phyloP scores from a whole-genome alignment of 345 rosid species.

The Corymbia maculata region DNA sequence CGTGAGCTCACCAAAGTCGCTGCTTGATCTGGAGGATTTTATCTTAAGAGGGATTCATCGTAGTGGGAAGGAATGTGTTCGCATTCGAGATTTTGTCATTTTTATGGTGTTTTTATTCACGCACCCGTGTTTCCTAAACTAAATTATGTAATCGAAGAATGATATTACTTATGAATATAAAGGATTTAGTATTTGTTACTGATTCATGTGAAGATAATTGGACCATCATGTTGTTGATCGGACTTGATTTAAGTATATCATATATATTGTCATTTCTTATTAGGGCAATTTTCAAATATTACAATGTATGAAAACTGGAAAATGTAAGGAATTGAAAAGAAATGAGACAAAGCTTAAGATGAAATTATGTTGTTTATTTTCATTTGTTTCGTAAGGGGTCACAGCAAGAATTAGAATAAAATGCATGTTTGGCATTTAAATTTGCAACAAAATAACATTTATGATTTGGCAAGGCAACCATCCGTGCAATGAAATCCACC shows the following conservation, averaged over 20 bases:
- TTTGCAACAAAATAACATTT: no score
- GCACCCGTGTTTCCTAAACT: background rate
- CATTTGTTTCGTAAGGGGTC: background rate
- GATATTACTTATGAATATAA: background rate
- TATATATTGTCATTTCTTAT: background rate
- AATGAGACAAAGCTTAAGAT: background rate
- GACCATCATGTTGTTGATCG: background rate
- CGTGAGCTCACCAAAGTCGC: slow-evolving; percentile 10
- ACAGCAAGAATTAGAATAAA: background rate
- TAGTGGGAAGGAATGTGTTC: background rate
- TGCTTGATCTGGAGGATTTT: background rate
- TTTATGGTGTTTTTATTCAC: background rate
- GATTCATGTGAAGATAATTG: background rate
- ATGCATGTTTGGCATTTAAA: background rate
- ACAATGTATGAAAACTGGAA: background rate
- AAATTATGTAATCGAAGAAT: background rate
- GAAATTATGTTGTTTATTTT: background rate
- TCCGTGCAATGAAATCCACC: no score
- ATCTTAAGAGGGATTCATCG: background rate
- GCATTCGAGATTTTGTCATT: background rate
- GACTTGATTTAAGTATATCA: background rate
- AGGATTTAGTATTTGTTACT: background rate
- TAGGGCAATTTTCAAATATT: background rate
- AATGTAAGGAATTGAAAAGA: background rate
- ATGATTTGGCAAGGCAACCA: no score